Conservation (phyloP, 805 yeast species). For the Suhomyces sp. region DNA sequence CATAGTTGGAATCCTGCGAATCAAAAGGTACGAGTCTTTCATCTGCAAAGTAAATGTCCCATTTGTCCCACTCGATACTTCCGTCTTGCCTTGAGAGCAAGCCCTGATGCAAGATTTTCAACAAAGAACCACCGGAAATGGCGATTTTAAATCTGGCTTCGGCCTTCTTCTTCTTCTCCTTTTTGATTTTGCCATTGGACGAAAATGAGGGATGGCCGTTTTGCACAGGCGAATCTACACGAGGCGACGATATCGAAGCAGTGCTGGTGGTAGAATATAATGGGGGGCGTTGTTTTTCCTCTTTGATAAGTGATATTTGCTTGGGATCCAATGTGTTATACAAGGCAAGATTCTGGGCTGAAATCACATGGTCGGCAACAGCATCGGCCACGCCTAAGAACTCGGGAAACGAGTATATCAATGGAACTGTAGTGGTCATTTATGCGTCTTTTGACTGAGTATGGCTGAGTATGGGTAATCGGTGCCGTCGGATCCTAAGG, state of each 20-base stretch:
- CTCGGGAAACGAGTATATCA: constrained; percentile 88
- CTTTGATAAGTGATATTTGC: constrained; percentile 31
- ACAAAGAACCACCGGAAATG: constrained; percentile 87
- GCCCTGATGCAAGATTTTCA: constrained; percentile 85
- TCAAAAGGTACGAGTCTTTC: constrained; percentile 90
- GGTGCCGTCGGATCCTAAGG: not conserved
- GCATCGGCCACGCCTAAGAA: constrained; percentile 92
- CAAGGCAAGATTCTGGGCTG: constrained; percentile 77
- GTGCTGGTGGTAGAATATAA: constrained; percentile 16
- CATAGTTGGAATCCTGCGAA: constrained; percentile 81
- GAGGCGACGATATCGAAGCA: constrained; percentile 5
- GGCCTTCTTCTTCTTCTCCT: constrained; percentile 47
- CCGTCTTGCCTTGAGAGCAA: constrained; percentile 57
- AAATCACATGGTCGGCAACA: constrained; percentile 89
- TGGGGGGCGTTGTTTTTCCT: constrained; percentile 16
- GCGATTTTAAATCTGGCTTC: constrained; percentile 85
- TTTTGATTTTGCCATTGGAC: constrained; percentile 18
- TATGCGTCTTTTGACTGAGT: not conserved
- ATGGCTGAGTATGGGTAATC: not conserved
- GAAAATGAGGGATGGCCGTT: not conserved
- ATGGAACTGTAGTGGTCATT: constrained; percentile 93
- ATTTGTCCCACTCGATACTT: constrained; percentile 83
- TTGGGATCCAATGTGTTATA: constrained; percentile 39
- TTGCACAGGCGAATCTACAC: constrained; percentile 2
- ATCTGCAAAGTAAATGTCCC: constrained; percentile 97